Evolutionary conservation across 2,329 filamentous ascomycete species (phyloP).

Genomic region (Phaeosphaeria sp.): DNA sequence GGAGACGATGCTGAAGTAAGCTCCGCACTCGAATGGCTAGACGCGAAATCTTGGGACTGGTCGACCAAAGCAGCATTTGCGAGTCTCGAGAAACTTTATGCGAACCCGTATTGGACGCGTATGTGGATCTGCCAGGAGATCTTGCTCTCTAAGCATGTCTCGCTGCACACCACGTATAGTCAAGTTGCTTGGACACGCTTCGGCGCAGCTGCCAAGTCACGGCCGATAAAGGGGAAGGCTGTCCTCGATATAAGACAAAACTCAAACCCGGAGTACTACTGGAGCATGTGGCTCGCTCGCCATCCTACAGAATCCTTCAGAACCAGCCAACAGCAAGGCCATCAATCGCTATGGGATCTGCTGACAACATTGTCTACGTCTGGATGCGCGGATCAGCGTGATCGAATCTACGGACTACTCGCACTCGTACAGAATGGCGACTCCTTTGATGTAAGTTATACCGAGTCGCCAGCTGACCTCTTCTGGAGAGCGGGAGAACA

Average conservation of each 20-base stretch:
- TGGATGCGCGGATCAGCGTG: background rate
- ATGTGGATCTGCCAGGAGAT: background rate
- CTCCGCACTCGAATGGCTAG: background rate
- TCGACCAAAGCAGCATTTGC: background rate
- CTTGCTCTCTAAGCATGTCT: background rate
- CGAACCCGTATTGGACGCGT: background rate
- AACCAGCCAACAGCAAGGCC: background rate
- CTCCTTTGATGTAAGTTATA: background rate
- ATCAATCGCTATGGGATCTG: slow-evolving; percentile 1
- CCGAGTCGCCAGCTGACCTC: background rate
- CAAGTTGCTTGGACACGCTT: background rate
- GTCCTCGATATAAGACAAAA: background rate
- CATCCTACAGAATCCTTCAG: background rate
- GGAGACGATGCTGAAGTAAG: background rate
- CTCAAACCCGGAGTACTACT: background rate
- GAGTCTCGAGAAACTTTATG: background rate
- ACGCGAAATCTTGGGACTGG: background rate
- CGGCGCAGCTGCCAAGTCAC: background rate
- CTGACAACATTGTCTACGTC: background rate
- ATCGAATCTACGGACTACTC: background rate
- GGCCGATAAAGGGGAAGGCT: background rate
- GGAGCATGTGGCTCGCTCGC: background rate
- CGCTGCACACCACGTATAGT: background rate
- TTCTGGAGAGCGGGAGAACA: background rate
- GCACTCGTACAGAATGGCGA: background rate